These are phyloP conservation scores for Malus orientalis DNA, from an alignment of 306 rosid genomes.

Conservation along the genomic window DNA sequence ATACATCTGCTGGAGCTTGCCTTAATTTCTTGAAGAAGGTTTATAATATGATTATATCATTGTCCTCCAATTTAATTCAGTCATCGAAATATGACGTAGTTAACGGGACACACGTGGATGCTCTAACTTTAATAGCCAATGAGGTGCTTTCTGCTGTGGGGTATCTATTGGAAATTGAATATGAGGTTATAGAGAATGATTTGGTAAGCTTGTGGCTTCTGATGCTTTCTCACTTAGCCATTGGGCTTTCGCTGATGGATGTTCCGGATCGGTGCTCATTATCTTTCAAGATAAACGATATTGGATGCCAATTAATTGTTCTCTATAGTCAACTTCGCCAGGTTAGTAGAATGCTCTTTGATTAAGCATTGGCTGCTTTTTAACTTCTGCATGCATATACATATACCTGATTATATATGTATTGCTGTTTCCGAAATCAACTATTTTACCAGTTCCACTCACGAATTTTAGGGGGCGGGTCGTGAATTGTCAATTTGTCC, in stretches of 20 bases:
- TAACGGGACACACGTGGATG: constrained; percentile 22
- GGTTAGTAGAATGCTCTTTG: constrained; percentile 46
- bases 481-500: not conserved
- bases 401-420: not conserved
- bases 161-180: constrained; percentile 74
- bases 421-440: not conserved
- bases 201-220: constrained; percentile 59
- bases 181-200: constrained; percentile 67
- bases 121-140: constrained; percentile 27
- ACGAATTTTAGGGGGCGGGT: not conserved
- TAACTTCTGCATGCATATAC: not conserved
- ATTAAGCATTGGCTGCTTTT: not conserved
- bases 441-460: not conserved
- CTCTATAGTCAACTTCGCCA: constrained; percentile 87
- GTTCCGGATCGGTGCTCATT: constrained; percentile 29
- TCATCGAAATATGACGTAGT: constrained; percentile 28
- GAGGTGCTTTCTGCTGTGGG: constrained; percentile 59
- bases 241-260: constrained; percentile 32
- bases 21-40: constrained; percentile 63
- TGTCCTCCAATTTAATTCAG: constrained; percentile 38
- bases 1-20: constrained; percentile 59
- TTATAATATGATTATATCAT: constrained; percentile 35
- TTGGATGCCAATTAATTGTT: constrained; percentile 60
- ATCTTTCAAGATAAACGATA: constrained; percentile 33
- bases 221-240: constrained; percentile 49